phyloP scores from a whole-genome alignment of 176 grass and related monocot species.

The Aegilops sharonensis region DNA sequence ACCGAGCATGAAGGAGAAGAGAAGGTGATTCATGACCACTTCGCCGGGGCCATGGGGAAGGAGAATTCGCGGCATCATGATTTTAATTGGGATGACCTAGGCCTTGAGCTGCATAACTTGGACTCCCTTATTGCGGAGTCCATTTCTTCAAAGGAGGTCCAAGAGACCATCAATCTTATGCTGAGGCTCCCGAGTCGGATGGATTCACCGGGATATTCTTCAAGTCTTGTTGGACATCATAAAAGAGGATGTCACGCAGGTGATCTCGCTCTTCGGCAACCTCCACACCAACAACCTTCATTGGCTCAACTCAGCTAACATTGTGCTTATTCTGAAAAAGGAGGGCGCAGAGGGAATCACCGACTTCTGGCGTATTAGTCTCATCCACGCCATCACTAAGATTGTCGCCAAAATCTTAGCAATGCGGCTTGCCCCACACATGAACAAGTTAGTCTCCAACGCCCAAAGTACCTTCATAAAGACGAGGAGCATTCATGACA shows the following conservation, averaged over 20 bases:
- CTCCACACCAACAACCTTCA: not conserved
- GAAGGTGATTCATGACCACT: no score
- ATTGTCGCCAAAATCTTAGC: not conserved
- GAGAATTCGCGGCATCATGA: not conserved
- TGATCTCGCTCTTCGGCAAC: not conserved
- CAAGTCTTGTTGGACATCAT: not conserved
- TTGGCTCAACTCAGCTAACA: not conserved
- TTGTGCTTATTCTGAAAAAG: not conserved
- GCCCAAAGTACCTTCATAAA: not conserved
- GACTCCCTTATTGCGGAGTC: not conserved
- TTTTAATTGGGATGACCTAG: not conserved
- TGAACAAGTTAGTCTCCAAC: not conserved
- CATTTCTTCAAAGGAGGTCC: not conserved
- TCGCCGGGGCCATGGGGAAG: no score
- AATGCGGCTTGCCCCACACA: not conserved
- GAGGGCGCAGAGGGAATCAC: not conserved
- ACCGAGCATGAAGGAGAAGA: not conserved
- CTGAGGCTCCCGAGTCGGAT: not conserved
- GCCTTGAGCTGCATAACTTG: not conserved
- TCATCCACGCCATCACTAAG: not conserved
- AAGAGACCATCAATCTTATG: not conserved
- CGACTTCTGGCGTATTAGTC: not conserved
- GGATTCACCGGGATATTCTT: not conserved
- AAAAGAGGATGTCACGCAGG: no score
- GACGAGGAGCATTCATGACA: not conserved